These are phyloP conservation scores for Tulasnella sp. DNA, from an alignment of 768 basidiomycete species.

Conservation along the genomic window DNA sequence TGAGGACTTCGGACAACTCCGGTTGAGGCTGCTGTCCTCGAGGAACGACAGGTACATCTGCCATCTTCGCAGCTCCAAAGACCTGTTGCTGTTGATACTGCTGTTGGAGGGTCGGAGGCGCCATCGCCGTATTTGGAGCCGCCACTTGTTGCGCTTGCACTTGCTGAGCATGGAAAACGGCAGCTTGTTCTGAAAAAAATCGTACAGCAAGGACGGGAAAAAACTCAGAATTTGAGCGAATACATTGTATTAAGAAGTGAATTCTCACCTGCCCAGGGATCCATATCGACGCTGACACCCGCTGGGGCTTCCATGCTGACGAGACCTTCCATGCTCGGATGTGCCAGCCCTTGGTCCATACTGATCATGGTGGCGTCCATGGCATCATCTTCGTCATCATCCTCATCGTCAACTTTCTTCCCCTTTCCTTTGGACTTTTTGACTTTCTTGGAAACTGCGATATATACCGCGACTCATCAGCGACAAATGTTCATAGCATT, in stretches of 20 bases:
- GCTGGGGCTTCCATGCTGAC: constrained; percentile 9
- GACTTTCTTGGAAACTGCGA: background rate
- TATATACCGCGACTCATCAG: background rate
- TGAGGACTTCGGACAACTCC: background rate
- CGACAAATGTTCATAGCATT: too few species aligned
- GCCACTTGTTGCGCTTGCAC: background rate
- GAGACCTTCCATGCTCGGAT: constrained; percentile 1
- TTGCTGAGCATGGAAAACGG: background rate
- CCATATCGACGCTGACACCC: constrained; percentile 14
- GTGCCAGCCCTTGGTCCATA: background rate
- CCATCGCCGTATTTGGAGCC: background rate
- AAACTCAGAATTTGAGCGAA: background rate
- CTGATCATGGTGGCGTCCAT: constrained; percentile 8
- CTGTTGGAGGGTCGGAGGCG: background rate
- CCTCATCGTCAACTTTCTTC: constrained; percentile 3
- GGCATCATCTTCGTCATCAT: constrained; percentile 17
- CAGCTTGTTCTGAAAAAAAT: background rate
- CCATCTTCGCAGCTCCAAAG: background rate
- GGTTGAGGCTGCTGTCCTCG: background rate
- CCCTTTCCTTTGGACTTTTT: constrained; percentile 3
- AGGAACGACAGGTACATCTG: background rate
- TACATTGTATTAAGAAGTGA: background rate
- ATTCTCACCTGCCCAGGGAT: constrained; percentile 11
- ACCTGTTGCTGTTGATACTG: background rate
- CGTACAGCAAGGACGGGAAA: background rate